These are phyloP conservation scores for Colletotrichum tofieldiae DNA, from an alignment of 2,329 filamentous ascomycete genomes.

Conservation along the genomic window DNA sequence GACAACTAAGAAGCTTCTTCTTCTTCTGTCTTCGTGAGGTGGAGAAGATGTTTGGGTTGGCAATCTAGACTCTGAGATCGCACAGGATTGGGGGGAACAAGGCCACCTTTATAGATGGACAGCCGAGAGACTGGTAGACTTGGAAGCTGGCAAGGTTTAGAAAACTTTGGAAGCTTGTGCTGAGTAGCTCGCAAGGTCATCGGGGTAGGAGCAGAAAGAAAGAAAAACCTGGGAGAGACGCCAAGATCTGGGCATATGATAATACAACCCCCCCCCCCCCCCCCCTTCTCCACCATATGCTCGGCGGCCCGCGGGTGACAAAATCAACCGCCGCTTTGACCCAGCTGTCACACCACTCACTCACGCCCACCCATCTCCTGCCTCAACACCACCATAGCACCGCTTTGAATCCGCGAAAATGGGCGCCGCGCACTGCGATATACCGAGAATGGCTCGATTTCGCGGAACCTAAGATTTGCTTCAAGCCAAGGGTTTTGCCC, in stretches of 20 bases:
- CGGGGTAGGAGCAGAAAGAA: constrained; percentile 6
- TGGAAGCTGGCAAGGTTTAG: constrained; percentile 30
- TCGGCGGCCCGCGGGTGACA: background rate
- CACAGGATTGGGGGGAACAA: constrained; percentile 30
- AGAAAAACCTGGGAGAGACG: constrained; percentile 21
- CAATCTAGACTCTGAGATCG: constrained; percentile 19
- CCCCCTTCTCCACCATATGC: background rate
- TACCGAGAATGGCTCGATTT: background rate
- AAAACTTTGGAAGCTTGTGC: constrained; percentile 36
- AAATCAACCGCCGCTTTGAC: background rate
- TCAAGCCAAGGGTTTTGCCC: background rate
- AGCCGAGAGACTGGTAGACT: constrained; percentile 35
- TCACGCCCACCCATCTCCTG: background rate
- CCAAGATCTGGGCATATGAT: constrained; percentile 42
- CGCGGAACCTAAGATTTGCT: background rate
- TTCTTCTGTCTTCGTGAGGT: background rate
- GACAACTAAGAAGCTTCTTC: constrained; percentile 29
- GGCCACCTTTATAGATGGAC: constrained; percentile 40
- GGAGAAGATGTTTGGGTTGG: constrained; percentile 23
- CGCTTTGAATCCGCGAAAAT: background rate
- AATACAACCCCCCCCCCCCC: constrained; percentile 35
- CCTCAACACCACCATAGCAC: background rate
- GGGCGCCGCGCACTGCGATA: background rate
- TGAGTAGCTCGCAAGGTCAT: constrained; percentile 22
- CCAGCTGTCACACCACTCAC: background rate